Evolutionary conservation across 805 yeast genomes (phyloP).

Genomic region (Henningerozyma blattae): DNA sequence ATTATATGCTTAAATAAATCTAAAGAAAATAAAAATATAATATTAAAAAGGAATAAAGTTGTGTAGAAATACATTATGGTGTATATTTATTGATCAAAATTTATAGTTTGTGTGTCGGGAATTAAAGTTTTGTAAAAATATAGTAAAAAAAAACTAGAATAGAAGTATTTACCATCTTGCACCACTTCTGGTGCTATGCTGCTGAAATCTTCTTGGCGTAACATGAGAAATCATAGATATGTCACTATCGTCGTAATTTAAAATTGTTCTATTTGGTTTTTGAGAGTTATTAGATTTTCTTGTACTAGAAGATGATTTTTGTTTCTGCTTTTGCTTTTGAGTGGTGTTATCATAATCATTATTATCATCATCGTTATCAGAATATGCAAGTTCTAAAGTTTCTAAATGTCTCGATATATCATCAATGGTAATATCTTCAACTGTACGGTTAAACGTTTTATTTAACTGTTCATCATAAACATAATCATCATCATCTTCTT

Average conservation of each 20-base stretch:
- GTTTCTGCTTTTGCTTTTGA: neutral
- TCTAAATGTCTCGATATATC: slow-evolving; percentile 27
- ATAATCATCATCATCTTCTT: slow-evolving; percentile 26
- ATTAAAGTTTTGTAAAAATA: no score
- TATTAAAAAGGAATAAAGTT: no score
- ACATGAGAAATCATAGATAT: slow-evolving; percentile 27
- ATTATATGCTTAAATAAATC: no score
- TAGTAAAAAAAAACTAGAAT: no score
- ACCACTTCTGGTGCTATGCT: slow-evolving; percentile 25
- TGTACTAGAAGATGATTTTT: neutral
- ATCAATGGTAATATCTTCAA: slow-evolving; percentile 28
- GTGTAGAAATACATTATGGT: no score
- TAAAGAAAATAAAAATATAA: no score
- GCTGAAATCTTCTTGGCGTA: slow-evolving; percentile 11
- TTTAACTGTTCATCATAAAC: slow-evolving; percentile 26
- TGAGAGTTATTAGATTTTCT: slow-evolving; percentile 8
- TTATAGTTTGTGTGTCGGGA: no score
- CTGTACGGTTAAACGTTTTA: slow-evolving; percentile 26
- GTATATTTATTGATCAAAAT: no score
- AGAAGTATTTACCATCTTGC: slow-evolving; percentile 16
- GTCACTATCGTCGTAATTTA: slow-evolving; percentile 23
- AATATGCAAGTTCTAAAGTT: slow-evolving; percentile 21
- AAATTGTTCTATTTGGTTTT: slow-evolving; percentile 14
- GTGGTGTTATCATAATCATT: slow-evolving; percentile 1
- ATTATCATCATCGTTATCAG: slow-evolving; percentile 5